Percentiles rank a stretch among this genome's conserved stretches.
phyloP scores from a whole-genome alignment of 192 early-diverging fungal genomes.

The Dispira parvispora region DNA sequence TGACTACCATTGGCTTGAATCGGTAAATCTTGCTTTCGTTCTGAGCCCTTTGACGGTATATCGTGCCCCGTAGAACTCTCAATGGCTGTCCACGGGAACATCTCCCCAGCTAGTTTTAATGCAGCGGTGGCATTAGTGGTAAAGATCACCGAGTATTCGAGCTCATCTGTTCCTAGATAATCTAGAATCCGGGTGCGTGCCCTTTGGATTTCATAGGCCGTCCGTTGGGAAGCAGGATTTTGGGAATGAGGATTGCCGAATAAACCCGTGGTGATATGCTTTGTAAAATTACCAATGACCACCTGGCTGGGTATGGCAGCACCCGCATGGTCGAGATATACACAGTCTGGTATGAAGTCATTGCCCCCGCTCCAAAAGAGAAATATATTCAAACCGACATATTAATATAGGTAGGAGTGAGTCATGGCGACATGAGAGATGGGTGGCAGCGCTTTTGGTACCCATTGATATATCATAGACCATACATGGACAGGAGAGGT shows the following conservation, averaged over 20 bases:
- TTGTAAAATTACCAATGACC: conserved; percentile 21
- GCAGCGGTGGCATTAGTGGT: conserved; percentile 64
- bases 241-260: conserved; percentile 54
- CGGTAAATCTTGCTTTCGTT: conserved; percentile 11
- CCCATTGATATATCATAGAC: too few relatives aligned
- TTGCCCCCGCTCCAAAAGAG: too few relatives aligned
- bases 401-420: too few relatives aligned
- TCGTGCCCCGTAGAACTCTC: too few relatives aligned
- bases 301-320: conserved; percentile 33
- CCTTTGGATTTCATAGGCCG: conserved; percentile 30
- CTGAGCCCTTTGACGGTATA: neutral
- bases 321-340: conserved; percentile 49
- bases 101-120: conserved; percentile 55
- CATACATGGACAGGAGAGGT: too few relatives aligned
- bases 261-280: conserved; percentile 28
- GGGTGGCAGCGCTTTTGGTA: too few relatives aligned
- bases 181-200: conserved; percentile 33
- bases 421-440: too few relatives aligned
- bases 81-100: conserved; percentile 31
- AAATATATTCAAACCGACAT: too few relatives aligned
- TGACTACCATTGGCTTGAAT: neutral
- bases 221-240: conserved; percentile 30
- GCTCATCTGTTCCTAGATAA: conserved; percentile 36
- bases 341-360: conserved; percentile 13
- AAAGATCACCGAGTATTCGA: conserved; percentile 53